These are phyloP conservation scores for Phialemonium atrogriseum DNA, from an alignment of 2,329 filamentous ascomycete genomes.

Conservation along the genomic window DNA sequence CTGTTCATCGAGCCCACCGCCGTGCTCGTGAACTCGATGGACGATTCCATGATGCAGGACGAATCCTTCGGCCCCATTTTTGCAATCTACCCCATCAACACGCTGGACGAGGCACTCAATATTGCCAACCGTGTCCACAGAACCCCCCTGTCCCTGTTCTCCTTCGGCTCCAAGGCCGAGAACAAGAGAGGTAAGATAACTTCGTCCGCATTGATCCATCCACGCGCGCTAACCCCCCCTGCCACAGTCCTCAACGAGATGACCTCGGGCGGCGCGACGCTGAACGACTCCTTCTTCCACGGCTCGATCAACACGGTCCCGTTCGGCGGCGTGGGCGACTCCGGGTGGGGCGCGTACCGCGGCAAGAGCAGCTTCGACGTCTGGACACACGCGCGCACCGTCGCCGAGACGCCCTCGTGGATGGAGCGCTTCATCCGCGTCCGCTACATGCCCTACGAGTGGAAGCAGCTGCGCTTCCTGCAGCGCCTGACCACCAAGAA, in stretches of 20 bases:
- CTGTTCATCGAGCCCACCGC: slow-evolving; percentile 88
- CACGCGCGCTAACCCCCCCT: neutral
- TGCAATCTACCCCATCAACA: slow-evolving; percentile 67
- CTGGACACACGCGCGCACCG: slow-evolving; percentile 50
- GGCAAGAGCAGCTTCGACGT: slow-evolving; percentile 65
- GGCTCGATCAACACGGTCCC: slow-evolving; percentile 59
- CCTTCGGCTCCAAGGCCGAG: slow-evolving; percentile 76
- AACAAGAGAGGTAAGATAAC: slow-evolving; percentile 54
- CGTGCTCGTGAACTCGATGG: slow-evolving; percentile 67
- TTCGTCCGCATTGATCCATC: neutral
- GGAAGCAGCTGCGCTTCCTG: slow-evolving; percentile 34
- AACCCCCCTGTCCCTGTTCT: slow-evolving; percentile 76
- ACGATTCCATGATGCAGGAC: slow-evolving; percentile 71
- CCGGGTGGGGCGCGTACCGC: slow-evolving; percentile 68
- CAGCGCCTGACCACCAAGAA: slow-evolving; percentile 31
- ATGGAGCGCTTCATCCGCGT: slow-evolving; percentile 58
- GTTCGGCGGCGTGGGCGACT: slow-evolving; percentile 79
- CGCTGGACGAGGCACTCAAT: slow-evolving; percentile 76
- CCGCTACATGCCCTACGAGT: slow-evolving; percentile 57
- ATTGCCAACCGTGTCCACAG: slow-evolving; percentile 73
- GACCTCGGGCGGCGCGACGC: slow-evolving; percentile 59
- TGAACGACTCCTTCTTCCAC: slow-evolving; percentile 45
- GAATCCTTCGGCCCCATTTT: slow-evolving; percentile 95
- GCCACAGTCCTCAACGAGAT: slow-evolving; percentile 49
- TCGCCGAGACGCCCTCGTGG: slow-evolving; percentile 58